A percentile compares a stretch with the other conserved stretches of the same genome.
Evolutionary conservation across 495 filamentous ascomycete species (phyloP).

Genomic region (Penicilliopsis zonata): DNA sequence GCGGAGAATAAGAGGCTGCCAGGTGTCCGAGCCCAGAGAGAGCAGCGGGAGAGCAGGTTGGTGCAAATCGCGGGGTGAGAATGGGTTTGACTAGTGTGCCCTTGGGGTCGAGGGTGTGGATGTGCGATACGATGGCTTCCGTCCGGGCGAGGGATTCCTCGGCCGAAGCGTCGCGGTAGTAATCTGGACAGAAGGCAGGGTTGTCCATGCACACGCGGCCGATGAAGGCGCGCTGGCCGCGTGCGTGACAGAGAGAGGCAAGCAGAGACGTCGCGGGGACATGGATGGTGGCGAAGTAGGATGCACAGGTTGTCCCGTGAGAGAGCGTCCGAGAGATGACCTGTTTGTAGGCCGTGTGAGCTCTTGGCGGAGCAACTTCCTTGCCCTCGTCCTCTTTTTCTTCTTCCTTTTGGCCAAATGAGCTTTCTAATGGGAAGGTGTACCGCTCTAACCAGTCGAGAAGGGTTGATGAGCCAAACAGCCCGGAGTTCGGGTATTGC

Average conservation of each 20-base stretch:
- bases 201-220: slow-evolving; percentile 89
- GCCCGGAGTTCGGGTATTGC: slow-evolving; percentile 84
- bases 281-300: slow-evolving; percentile 86
- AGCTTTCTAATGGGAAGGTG: slow-evolving; percentile 87
- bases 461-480: slow-evolving; percentile 83
- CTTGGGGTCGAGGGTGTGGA: slow-evolving; percentile 51
- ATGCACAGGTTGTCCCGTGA: slow-evolving; percentile 80
- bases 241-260: slow-evolving; percentile 59
- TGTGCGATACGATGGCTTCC: slow-evolving; percentile 50
- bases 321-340: slow-evolving; percentile 69
- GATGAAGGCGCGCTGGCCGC: slow-evolving; percentile 81
- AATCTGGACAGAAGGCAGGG: slow-evolving; percentile 45
- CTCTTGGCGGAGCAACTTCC: slow-evolving; percentile 28
- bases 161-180: slow-evolving; percentile 60
- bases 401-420: slow-evolving; percentile 36
- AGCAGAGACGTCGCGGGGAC: slow-evolving; percentile 77
- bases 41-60: slow-evolving; percentile 49
- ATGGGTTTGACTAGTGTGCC: slow-evolving; percentile 58
- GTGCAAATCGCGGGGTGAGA: slow-evolving; percentile 85
- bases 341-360: slow-evolving; percentile 53
- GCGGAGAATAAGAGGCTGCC: slow-evolving; percentile 39
- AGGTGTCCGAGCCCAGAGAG: slow-evolving; percentile 53
- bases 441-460: slow-evolving; percentile 87
- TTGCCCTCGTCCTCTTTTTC: too few species aligned
- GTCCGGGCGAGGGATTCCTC: slow-evolving; percentile 45